phyloP scores from a whole-genome alignment of 176 grass and related monocot genomes.

The Dactylis glomerata region DNA sequence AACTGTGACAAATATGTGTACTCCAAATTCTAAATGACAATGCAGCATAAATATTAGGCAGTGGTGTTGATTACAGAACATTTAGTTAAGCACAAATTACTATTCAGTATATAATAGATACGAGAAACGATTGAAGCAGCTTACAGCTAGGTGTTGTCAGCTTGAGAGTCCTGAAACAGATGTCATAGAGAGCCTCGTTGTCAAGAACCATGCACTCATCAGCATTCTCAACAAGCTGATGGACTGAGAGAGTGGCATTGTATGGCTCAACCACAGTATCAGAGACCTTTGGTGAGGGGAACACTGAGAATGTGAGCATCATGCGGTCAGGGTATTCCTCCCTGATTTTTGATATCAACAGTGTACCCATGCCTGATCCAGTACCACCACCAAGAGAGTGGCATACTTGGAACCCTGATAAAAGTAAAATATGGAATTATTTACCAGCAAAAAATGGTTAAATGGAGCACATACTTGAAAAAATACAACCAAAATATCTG shows the following conservation, averaged over 20 bases:
- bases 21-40: not conserved
- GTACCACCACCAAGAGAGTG: constrained; percentile 19
- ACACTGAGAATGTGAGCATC: constrained; percentile 20
- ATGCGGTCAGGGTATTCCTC: constrained; percentile 21
- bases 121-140: not conserved
- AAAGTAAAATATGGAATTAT: not conserved
- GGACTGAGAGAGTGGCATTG: constrained; percentile 21
- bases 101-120: not conserved
- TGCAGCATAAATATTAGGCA: not conserved
- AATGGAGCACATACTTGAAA: not conserved
- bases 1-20: not conserved
- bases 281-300: constrained; percentile 1
- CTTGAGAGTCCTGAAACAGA: constrained; percentile 20
- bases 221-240: constrained; percentile 14
- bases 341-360: constrained; percentile 8
- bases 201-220: constrained; percentile 19
- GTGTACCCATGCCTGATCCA: constrained; percentile 3
- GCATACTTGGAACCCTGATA: constrained; percentile 15
- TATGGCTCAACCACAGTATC: constrained; percentile 18
- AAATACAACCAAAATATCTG: not conserved
- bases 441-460: not conserved
- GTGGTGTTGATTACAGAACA: not conserved
- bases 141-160: constrained; percentile 17
- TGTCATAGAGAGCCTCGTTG: constrained; percentile 14
- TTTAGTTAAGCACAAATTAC: not conserved